A percentile compares a stretch with the other conserved stretches of the same genome.
phyloP scores from a whole-genome alignment of 2,329 filamentous ascomycete species.

The Fusarium nygamai region DNA sequence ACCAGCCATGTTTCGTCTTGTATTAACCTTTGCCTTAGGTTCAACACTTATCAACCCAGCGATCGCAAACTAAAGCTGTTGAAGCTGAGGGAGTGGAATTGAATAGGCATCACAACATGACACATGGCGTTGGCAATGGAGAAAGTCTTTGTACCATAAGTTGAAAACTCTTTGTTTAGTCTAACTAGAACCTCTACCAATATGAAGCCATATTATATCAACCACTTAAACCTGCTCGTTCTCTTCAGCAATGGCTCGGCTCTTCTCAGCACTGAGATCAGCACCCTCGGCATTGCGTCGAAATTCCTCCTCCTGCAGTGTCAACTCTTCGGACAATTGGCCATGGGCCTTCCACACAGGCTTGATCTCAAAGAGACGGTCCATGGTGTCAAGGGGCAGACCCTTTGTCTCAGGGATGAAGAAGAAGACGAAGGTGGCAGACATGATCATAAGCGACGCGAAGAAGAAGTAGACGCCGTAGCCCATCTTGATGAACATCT shows the following conservation, averaged over 20 bases:
- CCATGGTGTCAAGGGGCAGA: constrained; percentile 72
- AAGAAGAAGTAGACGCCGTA: constrained; percentile 78
- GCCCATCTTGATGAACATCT: constrained; percentile 67
- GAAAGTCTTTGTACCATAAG: no score
- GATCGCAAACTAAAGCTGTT: neutral
- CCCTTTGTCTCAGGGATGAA: constrained; percentile 73
- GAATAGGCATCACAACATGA: neutral
- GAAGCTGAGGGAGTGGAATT: rapidly evolving
- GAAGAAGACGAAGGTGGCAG: constrained; percentile 69
- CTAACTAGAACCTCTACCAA: no score
- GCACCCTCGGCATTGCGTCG: constrained; percentile 42
- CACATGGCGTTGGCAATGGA: no score
- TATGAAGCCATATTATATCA: neutral
- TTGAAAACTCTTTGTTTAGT: neutral
- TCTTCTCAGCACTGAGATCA: constrained; percentile 42
- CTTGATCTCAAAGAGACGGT: constrained; percentile 65
- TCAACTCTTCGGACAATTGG: constrained; percentile 56
- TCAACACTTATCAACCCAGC: neutral
- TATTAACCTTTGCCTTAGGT: neutral
- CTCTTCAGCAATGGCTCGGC: neutral
- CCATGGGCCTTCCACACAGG: constrained; percentile 57
- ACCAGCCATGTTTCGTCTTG: rapidly evolving
- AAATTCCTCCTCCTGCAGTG: constrained; percentile 47
- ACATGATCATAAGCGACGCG: constrained; percentile 67
- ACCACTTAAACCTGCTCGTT: neutral